Base-by-base conservation (phyloP, 345 rosid species). In the Pseudoturritis turrita region DNA sequence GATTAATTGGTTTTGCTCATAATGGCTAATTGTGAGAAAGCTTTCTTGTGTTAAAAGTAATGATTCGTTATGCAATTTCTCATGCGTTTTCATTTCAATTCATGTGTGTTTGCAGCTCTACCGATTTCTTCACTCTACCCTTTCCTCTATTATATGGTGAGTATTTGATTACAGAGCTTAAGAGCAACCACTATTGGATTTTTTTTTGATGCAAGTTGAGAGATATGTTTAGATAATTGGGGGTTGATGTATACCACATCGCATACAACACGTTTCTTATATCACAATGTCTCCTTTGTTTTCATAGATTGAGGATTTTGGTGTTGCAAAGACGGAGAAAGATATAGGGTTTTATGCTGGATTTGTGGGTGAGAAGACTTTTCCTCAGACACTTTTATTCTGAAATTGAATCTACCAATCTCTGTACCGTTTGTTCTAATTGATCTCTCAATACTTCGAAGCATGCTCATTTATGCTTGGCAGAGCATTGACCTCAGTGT, bases 301-400 rank as follows among this genome's bases (percentile, higher is more conserved):
- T 54, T 57, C 44, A 62, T 81, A 91, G 96, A 33, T 91, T 52
- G 86, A 82, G 46, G 98, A 94, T 59, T 89, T 94, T 70, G 80
- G 86, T 31, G 80, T 94, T 25, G 91, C 91, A 14, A 47, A 88
- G 70, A 76, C 82, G 10, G 98, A 91, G 77, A 91, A 94, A 78
- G 96, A 94, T 68, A 89, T 94, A 18, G 90, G 93, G 14, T 94
- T 63, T 57, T 94, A 86, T 81, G 96, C 95, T 61, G 98, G 98
- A 28, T 91, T 84, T 79, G 74, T 89, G 23, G 97, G 98, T 94
- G 66, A 85, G 92, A 29, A 50, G 47, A 40, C 25, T 43, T 53
- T 51, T 10, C 61, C 25, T 69, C 43, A 5, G 3, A 4, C 36
- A 13, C 12, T 64, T 77, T 57, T 18, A 29, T 46, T 28, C 19